Evolutionary conservation across 345 rosid genomes (phyloP), one percentile per base, ranked within the genome.

Genomic region (Pistacia integerrima): DNA sequence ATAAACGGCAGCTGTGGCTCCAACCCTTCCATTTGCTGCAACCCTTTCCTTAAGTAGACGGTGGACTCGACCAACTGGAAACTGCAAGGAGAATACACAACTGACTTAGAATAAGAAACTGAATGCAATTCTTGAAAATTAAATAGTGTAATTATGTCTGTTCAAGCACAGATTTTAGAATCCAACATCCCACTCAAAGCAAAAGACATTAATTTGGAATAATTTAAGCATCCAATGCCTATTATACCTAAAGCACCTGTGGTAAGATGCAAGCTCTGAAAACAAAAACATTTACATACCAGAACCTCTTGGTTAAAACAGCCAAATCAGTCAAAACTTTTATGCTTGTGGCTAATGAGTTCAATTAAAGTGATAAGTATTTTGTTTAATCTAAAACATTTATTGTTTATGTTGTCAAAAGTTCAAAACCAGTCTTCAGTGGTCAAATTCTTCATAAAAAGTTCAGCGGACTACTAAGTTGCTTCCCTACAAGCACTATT

Each of bases 1-100:
- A 44, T 88, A 90, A n/a, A 90, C 94, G 54, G 94, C 94, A 63
- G 94, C 94, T 1, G 90, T 90, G 8, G 94, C 94, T 64, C 94
- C 92, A 46, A 90, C 94, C 33, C 94, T 83, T 79, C 94, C 93
- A 65, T 89, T 86, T 41, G 92, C 90, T 25, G 86, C 82, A 38
- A 85, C 87, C 84, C 92, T 89, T 0, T 85, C 71, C 82, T 90
- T 89, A 70, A 90, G 81, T 64, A 84, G 87, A 0, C 94, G 87
- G 77, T 90, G 94, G 28, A 90, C 88, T 63, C 93, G 84, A 55
- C 93, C 93, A 12, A 89, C 93, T 0, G 94, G 93, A 63, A 90
- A 89, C 94, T 90, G 79, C 68, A 80, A 5, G 41, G 66, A 60
- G 59, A 14, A 46, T 12, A 77, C 11, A 13, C 18, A 56, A 25